Conservation (phyloP, 192 early-diverging fungal genomes). For the Mortierella antarctica region DNA sequence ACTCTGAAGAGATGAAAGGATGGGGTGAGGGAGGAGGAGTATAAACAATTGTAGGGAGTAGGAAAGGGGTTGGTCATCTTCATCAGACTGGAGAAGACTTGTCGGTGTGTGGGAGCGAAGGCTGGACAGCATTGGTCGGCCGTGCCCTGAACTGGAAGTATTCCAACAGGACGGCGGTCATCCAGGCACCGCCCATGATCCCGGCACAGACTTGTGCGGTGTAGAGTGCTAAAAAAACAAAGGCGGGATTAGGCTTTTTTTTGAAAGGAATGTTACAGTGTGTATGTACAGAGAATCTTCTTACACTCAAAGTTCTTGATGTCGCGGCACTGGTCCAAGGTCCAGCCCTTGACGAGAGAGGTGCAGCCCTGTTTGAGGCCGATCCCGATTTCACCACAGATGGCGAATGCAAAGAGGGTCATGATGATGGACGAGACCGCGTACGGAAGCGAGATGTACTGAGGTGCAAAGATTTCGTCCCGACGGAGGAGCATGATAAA, state of each 20-base stretch:
- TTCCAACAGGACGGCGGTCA: constrained; percentile 4
- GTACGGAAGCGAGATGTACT: constrained; percentile 1
- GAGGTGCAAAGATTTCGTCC: constrained; percentile 17
- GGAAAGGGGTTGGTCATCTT: too few relatives aligned
- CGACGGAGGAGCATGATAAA: constrained; percentile 9
- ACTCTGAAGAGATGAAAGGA: too few relatives aligned
- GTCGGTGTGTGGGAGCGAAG: too few relatives aligned
- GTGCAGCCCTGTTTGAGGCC: constrained; percentile 31
- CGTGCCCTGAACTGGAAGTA: constrained; percentile 21
- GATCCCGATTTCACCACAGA: constrained; percentile 47
- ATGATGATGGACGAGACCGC: not conserved
- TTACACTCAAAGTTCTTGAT: constrained; percentile 32
- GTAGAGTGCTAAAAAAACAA: constrained; percentile 18
- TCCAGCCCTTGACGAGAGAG: not conserved
- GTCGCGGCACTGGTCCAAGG: constrained; percentile 1
- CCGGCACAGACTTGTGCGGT: constrained; percentile 33
- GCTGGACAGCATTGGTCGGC: not conserved
- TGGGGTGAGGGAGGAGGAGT: too few relatives aligned
- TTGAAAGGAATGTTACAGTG: not conserved
- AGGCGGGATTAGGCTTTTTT: not conserved
- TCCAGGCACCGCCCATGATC: constrained; percentile 45
- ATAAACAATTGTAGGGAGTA: too few relatives aligned
- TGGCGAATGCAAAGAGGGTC: constrained; percentile 29
- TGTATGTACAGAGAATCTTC: not conserved
- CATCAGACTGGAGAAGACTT: too few relatives aligned